Conservation (phyloP, 2,329 filamentous ascomycete genomes). For the Clonostachys rosea region DNA sequence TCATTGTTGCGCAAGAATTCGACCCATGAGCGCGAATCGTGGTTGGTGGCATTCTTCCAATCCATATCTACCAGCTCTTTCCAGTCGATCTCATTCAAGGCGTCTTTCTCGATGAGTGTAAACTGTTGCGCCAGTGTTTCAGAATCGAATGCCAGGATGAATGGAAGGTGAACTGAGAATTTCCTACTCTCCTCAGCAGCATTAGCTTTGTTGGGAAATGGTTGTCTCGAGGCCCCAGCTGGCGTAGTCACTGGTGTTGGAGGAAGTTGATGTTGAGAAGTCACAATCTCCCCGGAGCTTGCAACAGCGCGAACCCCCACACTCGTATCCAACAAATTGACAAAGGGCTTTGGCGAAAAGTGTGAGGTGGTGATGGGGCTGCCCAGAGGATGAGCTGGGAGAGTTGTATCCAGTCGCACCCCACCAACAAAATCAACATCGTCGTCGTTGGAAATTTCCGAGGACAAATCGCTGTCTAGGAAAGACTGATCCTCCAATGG, state of each 20-base stretch:
- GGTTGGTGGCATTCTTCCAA: conserved; percentile 67
- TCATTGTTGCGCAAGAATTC: conserved; percentile 71
- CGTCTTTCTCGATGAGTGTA: conserved; percentile 81
- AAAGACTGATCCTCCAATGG: conserved; percentile 33
- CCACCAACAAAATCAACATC: no score
- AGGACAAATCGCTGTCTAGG: conserved; percentile 56
- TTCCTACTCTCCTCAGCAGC: conserved; percentile 20
- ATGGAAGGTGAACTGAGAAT: conserved; percentile 64
- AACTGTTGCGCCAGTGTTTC: conserved; percentile 77
- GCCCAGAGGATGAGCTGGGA: conserved; percentile 27
- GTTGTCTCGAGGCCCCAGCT: not conserved
- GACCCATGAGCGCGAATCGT: conserved; percentile 71
- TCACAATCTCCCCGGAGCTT: no score
- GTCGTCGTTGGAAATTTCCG: conserved; percentile 50
- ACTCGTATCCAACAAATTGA: no score
- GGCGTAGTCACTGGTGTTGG: conserved; percentile 47
- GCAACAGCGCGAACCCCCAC: no score
- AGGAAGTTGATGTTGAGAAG: conserved; percentile 17
- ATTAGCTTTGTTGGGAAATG: not conserved
- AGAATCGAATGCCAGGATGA: conserved; percentile 77
- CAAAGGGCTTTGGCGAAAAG: no score
- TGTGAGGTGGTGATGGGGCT: not conserved
- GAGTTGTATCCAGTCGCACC: not conserved
- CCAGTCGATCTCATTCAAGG: conserved; percentile 83
- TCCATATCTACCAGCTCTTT: conserved; percentile 80